Evolutionary conservation across 495 filamentous ascomycete genomes (phyloP).

Genomic region (Penicillium ochrochloron): DNA sequence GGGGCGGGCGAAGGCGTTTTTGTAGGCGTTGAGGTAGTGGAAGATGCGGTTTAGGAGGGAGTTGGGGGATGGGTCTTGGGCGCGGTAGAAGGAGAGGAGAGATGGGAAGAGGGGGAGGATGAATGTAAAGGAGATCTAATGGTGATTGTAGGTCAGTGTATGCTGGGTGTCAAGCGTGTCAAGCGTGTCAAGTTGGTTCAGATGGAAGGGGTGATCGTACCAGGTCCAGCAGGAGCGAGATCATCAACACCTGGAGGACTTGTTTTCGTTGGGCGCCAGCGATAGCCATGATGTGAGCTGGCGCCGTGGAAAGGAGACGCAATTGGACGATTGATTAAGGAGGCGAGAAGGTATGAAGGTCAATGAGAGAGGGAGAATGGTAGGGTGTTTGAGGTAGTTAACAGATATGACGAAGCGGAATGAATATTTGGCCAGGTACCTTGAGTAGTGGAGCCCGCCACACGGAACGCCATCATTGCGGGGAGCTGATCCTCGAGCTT

Average conservation of each 20-base stretch:
- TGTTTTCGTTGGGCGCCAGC: constrained; percentile 65
- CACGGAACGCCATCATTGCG: too few species aligned
- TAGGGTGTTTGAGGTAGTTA: background rate
- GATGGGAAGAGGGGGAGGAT: constrained; percentile 96
- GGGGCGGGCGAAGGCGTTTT: constrained; percentile 86
- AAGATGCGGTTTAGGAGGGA: constrained; percentile 80
- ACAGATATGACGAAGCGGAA: constrained; percentile 4
- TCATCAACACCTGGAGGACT: constrained; percentile 80
- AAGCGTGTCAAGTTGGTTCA: background rate
- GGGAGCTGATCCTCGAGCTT: too few species aligned
- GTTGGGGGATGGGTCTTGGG: constrained; percentile 56
- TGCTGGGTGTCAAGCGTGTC: background rate
- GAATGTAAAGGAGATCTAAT: constrained; percentile 90
- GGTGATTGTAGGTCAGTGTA: constrained; percentile 5
- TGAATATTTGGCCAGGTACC: background rate
- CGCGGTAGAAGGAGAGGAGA: constrained; percentile 92
- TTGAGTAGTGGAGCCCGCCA: too few species aligned
- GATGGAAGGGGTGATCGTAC: constrained; percentile 42
- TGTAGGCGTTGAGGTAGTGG: constrained; percentile 88
- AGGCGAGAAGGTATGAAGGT: background rate
- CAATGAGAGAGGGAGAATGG: background rate
- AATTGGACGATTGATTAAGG: background rate
- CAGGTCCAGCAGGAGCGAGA: constrained; percentile 71
- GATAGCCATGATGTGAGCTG: constrained; percentile 40
- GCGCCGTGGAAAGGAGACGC: constrained; percentile 11